Evolutionary conservation across 2,329 filamentous ascomycete genomes (phyloP).

Genomic region (Diaporthe nobilis): DNA sequence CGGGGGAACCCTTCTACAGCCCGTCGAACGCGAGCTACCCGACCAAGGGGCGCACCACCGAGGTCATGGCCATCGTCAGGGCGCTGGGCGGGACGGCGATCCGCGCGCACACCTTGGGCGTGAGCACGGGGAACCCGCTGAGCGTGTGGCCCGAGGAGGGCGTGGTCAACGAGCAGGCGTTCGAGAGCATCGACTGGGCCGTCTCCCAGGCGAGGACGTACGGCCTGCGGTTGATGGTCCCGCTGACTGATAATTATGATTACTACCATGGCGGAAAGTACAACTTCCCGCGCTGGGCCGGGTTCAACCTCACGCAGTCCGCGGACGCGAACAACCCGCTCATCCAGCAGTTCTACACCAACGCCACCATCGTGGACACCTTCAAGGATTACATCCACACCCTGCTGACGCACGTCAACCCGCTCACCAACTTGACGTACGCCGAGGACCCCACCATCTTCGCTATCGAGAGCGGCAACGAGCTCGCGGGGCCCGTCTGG

Average conservation of each 20-base stretch:
- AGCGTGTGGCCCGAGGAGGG: conserved; percentile 58
- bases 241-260: conserved; percentile 63
- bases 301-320: conserved; percentile 57
- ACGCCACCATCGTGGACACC: conserved; percentile 55
- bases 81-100: conserved; percentile 62
- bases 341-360: conserved; percentile 63
- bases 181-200: conserved; percentile 63
- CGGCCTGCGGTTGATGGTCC: conserved; percentile 60
- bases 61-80: conserved; percentile 60
- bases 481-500: conserved; percentile 59
- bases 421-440: conserved; percentile 60
- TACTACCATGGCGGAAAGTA: conserved; percentile 67
- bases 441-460: conserved; percentile 65
- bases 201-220: conserved; percentile 60
- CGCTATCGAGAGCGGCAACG: conserved; percentile 64
- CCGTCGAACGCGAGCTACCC: conserved; percentile 61
- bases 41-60: conserved; percentile 59
- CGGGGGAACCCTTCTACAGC: conserved; percentile 60
- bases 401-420: conserved; percentile 61
- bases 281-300: conserved; percentile 61
- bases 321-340: conserved; percentile 53
- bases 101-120: conserved; percentile 60
- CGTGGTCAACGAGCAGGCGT: conserved; percentile 59
- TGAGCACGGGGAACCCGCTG: conserved; percentile 63
- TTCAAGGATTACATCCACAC: conserved; percentile 62